A percentile compares a stretch with the other conserved stretches of the same genome.
Conservation (phyloP, 257 asterid species). For the Hygrophila difformis region DNA sequence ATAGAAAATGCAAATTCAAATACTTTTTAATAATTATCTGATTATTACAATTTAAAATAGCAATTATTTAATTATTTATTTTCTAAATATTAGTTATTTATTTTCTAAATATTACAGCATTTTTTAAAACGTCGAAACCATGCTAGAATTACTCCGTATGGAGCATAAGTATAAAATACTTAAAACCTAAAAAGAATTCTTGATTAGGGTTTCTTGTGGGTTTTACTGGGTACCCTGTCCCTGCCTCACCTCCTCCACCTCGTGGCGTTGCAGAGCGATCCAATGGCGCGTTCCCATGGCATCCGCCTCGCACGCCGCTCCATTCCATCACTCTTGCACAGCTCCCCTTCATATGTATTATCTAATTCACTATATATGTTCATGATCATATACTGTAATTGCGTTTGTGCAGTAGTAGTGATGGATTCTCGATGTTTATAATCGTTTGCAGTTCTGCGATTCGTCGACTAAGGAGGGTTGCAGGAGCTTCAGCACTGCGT, state of each 20-base stretch:
- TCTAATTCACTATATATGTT: neutral
- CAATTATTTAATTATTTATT: no score
- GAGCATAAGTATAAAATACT: no score
- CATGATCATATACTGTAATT: no score
- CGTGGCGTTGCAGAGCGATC: constrained; percentile 12
- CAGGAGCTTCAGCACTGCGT: constrained; percentile 43
- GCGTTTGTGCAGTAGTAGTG: neutral
- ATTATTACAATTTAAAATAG: no score
- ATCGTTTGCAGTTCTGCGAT: constrained; percentile 32
- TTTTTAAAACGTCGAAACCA: no score
- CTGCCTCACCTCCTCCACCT: neutral
- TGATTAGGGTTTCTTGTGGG: constrained; percentile 42
- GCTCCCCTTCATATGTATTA: constrained; percentile 15
- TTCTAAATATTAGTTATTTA: no score
- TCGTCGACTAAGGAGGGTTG: constrained; percentile 27
- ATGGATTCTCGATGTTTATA: neutral
- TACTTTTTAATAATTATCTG: no score
- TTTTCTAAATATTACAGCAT: no score
- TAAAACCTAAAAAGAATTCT: no score
- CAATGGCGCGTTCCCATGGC: constrained; percentile 38
- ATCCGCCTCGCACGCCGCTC: constrained; percentile 35
- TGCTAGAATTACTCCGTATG: no score
- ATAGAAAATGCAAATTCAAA: no score
- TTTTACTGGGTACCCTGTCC: constrained; percentile 15
- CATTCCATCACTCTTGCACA: constrained; percentile 20